Base-by-base conservation (phyloP, 164 flowering plant species). In the Cinnamomum micranthum region DNA sequence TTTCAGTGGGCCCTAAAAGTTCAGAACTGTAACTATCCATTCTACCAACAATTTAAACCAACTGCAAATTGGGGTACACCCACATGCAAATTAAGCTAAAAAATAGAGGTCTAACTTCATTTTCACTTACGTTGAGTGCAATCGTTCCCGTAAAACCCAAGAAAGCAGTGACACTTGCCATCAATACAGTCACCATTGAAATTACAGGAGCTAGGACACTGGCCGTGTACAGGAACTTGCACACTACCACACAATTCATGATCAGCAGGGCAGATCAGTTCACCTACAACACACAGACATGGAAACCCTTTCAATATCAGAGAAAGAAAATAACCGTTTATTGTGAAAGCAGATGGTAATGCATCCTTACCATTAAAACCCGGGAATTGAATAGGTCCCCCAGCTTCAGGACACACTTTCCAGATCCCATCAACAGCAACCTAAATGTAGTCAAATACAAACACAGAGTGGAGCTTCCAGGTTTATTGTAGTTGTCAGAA, bases 381-480 rank as follows among this genome's bases (percentile, higher is more conserved):
- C 58, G 90, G 87, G 74, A 90, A 95, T 72, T 88, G 92, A 75
- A 92, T 69, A 15, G 93, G 88, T 58, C 99, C 97, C 75, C 99
- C 99, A 81, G 85, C 82, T 80, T 86, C 86, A 72, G 98, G 94
- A 77, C 99, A 96, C 6, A 76, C 85, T 89, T 88, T 94, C 99
- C 99, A 96, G 41, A 87, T 77, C 69, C 99, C 98, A 85, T 94
- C 99, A 41, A 96, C 97, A 78, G 98, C 95, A 82, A 96, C 92
- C 99, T 96, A 80, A 50, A 52, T 14, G 5, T 64, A 23, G 67
- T 6, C 27, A 31, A 24, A 11, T 24, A 13, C 13, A 50, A 24
- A 70, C 3, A 27, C n/a, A 24, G 28, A 28, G 13, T 19, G 28
- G 66, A 31, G 25, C 25, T n/a, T 27, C 69, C 10, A 24, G 47